These are phyloP conservation scores for Passalora sequoiae DNA, from an alignment of 2,329 filamentous ascomycete genomes.

Conservation along the genomic window DNA sequence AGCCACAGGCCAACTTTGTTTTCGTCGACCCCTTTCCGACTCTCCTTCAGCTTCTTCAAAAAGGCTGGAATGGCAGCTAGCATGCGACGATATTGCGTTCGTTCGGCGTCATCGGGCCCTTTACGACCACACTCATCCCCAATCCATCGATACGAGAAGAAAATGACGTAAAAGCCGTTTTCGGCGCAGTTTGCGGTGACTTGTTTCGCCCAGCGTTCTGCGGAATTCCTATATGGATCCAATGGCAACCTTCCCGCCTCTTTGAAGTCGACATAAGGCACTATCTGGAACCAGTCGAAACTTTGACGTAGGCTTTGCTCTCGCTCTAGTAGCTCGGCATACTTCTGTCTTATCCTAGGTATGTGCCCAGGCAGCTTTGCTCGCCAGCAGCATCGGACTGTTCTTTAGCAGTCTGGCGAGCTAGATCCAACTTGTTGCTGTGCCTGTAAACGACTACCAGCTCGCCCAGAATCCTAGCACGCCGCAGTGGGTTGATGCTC, in stretches of 20 bases:
- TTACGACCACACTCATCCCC: background rate
- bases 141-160: conserved; percentile 10
- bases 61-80: background rate
- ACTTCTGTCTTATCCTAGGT: too few species aligned
- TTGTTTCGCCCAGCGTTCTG: background rate
- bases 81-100: conserved; percentile 3
- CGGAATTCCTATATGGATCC: background rate
- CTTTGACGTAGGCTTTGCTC: background rate
- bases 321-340: background rate
- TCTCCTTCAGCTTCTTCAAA: background rate
- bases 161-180: background rate
- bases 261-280: background rate
- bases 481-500: too few species aligned
- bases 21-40: background rate
- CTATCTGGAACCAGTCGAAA: background rate
- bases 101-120: conserved; percentile 2
- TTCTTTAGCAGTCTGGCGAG: too few species aligned
- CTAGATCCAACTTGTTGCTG: too few species aligned
- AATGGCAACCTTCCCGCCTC: background rate
- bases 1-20: background rate
- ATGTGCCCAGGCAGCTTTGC: too few species aligned
- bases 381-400: too few species aligned
- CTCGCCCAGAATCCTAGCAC: too few species aligned
- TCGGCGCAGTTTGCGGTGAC: background rate
- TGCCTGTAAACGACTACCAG: too few species aligned